Evolutionary conservation across 768 basidiomycete species (phyloP).

Genomic region (Tricholoma sp.): DNA sequence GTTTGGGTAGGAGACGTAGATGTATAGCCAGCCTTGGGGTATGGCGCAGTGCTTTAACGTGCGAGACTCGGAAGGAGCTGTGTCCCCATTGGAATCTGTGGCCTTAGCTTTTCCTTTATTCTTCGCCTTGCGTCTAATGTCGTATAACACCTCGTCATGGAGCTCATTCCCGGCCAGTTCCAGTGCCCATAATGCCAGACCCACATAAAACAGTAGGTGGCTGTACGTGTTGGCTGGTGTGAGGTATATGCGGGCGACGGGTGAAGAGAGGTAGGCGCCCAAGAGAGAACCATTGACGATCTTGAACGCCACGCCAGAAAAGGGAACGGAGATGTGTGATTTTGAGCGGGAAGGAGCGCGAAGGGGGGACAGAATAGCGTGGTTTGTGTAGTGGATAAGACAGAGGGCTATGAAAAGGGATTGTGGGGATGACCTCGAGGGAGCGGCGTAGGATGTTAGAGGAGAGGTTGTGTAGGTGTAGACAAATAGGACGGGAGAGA

Average conservation of each 20-base stretch:
- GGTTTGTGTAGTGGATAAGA: constrained; percentile 78
- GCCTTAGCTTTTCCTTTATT: constrained; percentile 30
- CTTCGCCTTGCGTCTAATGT: constrained; percentile 66
- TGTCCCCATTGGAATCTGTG: constrained; percentile 18
- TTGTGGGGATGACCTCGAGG: constrained; percentile 34
- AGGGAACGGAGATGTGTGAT: constrained; percentile 58
- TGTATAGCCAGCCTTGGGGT: constrained; percentile 74
- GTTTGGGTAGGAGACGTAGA: constrained; percentile 84
- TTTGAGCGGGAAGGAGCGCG: constrained; percentile 77
- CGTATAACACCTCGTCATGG: constrained; percentile 87
- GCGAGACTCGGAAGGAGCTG: constrained; percentile 11
- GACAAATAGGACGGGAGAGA: constrained; percentile 54
- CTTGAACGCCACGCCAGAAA: constrained; percentile 63
- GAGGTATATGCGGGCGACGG: constrained; percentile 41
- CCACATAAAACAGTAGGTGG: constrained; percentile 52
- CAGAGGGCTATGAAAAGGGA: constrained; percentile 53
- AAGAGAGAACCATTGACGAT: constrained; percentile 63
- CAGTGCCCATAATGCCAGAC: constrained; percentile 58
- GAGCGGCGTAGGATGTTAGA: constrained; percentile 30
- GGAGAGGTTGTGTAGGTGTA: constrained; percentile 45
- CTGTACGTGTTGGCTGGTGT: constrained; percentile 19
- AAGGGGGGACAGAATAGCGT: constrained; percentile 74
- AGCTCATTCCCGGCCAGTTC: constrained; percentile 79
- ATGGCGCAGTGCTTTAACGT: constrained; percentile 63
- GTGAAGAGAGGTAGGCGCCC: constrained; percentile 66